phyloP scores from a whole-genome alignment of 2,329 filamentous ascomycete genomes.

The Truncatella angustata region DNA sequence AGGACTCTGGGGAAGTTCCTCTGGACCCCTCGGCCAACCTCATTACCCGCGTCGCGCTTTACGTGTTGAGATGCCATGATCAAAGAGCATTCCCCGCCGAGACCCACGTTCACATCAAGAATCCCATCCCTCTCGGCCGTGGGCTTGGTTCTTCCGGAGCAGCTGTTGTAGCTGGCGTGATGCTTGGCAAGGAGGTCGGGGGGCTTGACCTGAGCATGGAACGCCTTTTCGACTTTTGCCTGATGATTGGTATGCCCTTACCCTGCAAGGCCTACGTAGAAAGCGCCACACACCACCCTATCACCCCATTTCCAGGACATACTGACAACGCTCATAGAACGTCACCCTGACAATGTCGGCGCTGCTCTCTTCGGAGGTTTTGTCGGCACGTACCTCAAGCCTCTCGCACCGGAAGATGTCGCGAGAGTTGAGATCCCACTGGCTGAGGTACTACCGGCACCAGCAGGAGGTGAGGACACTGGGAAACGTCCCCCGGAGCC shows the following conservation, averaged over 20 bases:
- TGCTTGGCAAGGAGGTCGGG: slow-evolving; percentile 86
- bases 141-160: slow-evolving; percentile 94
- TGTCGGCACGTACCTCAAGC: slow-evolving; percentile 93
- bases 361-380: slow-evolving; percentile 95
- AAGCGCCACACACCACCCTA: no score
- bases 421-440: slow-evolving; percentile 91
- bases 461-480: slow-evolving; percentile 88
- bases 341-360: slow-evolving; percentile 92
- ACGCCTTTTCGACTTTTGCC: slow-evolving; percentile 87
- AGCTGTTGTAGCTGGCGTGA: slow-evolving; percentile 92
- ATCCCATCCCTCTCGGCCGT: slow-evolving; percentile 89
- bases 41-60: slow-evolving; percentile 89
- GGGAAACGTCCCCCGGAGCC: slow-evolving; percentile 83
- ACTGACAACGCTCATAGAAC: slow-evolving; percentile 48
- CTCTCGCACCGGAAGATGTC: slow-evolving; percentile 83
- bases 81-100: slow-evolving; percentile 79
- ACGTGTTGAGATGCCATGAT: slow-evolving; percentile 89
- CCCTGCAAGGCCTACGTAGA: no score
- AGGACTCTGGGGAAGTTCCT: slow-evolving; percentile 70
- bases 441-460: slow-evolving; percentile 86
- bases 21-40: slow-evolving; percentile 85
- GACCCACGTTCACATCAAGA: slow-evolving; percentile 92
- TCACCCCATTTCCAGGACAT: no score
- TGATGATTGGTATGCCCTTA: slow-evolving; percentile 77
- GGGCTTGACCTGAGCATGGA: slow-evolving; percentile 74